Conservation (phyloP, 78 protist species). For the Protostelium mycophagum region DNA sequence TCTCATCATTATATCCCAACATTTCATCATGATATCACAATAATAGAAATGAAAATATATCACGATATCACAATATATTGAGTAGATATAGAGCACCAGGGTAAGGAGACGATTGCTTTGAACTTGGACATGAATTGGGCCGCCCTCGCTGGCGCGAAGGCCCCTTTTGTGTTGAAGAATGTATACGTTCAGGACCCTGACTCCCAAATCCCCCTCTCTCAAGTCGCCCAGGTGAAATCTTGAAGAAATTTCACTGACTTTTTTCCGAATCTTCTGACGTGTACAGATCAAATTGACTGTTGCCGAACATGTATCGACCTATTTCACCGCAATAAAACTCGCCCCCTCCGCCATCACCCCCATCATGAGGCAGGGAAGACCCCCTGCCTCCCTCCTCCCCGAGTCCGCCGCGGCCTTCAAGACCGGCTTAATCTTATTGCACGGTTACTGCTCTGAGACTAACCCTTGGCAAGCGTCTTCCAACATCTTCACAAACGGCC, state of each 20-base stretch:
- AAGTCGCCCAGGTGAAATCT: background rate
- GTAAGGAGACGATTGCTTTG: background rate
- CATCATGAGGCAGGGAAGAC: constrained; percentile 55
- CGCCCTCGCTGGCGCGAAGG: constrained; percentile 39
- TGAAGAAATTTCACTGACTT: background rate
- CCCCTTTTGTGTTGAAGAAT: constrained; percentile 50
- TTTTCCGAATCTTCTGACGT: background rate
- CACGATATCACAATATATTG: no score
- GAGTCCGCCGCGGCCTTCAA: constrained; percentile 16
- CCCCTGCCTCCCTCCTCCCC: constrained; percentile 32
- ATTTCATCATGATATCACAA: no score
- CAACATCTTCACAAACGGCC: constrained; percentile 22
- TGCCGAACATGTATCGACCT: background rate
- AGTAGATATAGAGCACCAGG: background rate
- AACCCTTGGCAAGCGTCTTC: constrained; percentile 15
- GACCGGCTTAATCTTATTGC: constrained; percentile 47
- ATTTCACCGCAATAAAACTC: background rate
- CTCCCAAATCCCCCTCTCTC: constrained; percentile 28
- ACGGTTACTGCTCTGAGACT: constrained; percentile 55
- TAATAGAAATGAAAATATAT: no score
- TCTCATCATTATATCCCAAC: background rate
- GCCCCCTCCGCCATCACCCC: constrained; percentile 46
- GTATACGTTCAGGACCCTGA: constrained; percentile 30
- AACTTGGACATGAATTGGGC: constrained; percentile 21
- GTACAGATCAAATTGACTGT: background rate